Conservation (phyloP, 345 rosid species). For the Pistacia vera region DNA sequence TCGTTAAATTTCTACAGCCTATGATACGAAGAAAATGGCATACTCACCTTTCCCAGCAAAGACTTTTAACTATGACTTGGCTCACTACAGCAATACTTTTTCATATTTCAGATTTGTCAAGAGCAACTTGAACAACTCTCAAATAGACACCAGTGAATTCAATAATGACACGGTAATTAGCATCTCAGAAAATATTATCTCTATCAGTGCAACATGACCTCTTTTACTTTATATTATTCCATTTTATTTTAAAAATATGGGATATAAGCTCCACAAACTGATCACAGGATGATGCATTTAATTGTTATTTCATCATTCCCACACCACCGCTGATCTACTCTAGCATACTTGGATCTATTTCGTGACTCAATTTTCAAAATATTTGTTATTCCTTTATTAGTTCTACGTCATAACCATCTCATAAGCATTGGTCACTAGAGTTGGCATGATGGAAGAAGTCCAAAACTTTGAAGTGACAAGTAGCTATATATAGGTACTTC, state of each 20-base stretch:
- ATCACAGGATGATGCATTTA: not conserved
- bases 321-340: not conserved
- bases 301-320: not conserved
- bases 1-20: not conserved
- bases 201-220: not conserved
- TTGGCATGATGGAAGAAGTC: not conserved
- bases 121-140: not conserved
- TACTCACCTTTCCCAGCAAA: not conserved
- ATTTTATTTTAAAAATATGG: no score
- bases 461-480: not conserved
- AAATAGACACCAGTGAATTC: not conserved
- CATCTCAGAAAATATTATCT: not conserved
- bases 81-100: not conserved
- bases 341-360: not conserved
- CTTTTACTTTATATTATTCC: no score
- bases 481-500: not conserved
- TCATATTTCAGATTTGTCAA: not conserved
- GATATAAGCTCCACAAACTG: not conserved
- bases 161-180: not conserved
- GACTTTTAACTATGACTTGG: not conserved
- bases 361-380: not conserved
- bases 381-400: not conserved
- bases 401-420: not conserved
- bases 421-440: not conserved
- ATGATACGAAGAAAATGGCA: not conserved